phyloP scores from a whole-genome alignment of 768 basidiomycete species.

The Cystobasidium onofrii region DNA sequence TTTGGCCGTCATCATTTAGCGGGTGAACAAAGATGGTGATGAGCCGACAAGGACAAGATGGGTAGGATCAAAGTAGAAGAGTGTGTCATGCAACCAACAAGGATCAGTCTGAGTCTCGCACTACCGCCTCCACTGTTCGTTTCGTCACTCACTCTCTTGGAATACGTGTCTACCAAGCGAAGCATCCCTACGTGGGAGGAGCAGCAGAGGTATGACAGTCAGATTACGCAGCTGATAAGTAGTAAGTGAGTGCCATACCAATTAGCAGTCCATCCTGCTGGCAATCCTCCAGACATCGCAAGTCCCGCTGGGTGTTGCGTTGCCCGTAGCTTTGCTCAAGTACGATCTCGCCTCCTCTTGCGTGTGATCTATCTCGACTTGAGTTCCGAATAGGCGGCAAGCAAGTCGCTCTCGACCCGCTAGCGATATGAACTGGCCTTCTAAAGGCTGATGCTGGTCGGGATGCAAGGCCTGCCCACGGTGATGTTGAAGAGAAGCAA shows the following conservation, averaged over 20 bases:
- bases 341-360: neutral
- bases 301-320: neutral
- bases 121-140: neutral
- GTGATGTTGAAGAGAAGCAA: neutral
- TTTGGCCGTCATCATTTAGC: neutral
- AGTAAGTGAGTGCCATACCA: neutral
- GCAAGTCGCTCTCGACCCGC: neutral
- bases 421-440: neutral
- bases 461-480: neutral
- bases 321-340: neutral
- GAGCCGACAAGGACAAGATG: neutral
- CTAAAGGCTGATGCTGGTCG: neutral
- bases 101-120: no score
- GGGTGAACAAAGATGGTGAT: neutral
- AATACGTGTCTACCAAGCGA: conserved; percentile 10
- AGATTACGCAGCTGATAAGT: neutral
- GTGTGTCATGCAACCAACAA: no score
- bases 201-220: neutral
- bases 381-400: neutral
- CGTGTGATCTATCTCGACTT: neutral
- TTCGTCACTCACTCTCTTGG: neutral
- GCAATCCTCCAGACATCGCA: neutral
- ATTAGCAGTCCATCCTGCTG: neutral
- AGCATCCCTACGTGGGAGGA: neutral
- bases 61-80: neutral